Conservation (phyloP, 345 rosid species). For the Alliaria petiolata region DNA sequence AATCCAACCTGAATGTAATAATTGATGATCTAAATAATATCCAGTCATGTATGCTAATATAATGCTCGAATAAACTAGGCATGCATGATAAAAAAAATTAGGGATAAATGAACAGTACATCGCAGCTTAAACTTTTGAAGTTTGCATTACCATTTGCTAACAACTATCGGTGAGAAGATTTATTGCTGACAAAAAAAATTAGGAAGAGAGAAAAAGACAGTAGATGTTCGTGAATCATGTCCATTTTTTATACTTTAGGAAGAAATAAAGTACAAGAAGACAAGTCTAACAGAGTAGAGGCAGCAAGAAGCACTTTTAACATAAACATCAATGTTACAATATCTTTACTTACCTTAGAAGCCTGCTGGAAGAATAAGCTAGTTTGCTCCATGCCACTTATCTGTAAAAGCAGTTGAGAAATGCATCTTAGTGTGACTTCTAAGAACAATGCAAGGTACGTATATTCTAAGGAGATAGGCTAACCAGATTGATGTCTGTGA, state of each 20-base stretch:
- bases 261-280: too few species aligned
- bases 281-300: not conserved
- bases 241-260: too few species aligned
- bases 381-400: conserved; percentile 99
- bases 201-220: not conserved
- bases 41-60: not conserved
- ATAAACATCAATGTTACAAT: not conserved
- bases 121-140: not conserved
- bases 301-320: not conserved
- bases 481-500: conserved; percentile 93
- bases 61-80: not conserved
- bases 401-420: conserved; percentile 37
- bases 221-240: not conserved
- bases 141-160: too few species aligned
- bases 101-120: not conserved
- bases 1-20: conserved; percentile 75
- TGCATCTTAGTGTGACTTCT: not conserved
- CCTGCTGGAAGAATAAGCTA: conserved; percentile 95
- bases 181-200: too few species aligned
- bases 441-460: conserved; percentile 1
- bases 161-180: too few species aligned
- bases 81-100: not conserved
- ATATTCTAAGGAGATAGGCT: conserved; percentile 21
- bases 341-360: conserved; percentile 68
- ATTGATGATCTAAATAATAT: not conserved